Base-by-base conservation (phyloP, 306 rosid species). In the Vicia sativa region DNA sequence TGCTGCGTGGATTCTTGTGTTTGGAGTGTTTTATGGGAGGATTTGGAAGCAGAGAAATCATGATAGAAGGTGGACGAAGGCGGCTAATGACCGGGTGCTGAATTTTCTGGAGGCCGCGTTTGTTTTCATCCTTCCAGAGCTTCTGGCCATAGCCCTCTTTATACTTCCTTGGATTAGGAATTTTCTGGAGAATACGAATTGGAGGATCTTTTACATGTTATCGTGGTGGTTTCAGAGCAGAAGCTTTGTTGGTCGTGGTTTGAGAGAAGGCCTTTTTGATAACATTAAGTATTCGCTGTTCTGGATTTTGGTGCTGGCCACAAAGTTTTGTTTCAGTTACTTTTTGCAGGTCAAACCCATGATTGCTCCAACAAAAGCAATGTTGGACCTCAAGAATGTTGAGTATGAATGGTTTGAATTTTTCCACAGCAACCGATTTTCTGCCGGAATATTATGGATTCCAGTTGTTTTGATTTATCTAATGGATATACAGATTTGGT, bases 211-310 rank as follows among this genome's bases (percentile, higher is more conserved):
- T 80, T 83, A 88, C 81, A 60, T 81, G 79, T 71, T 92, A 46
- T 84, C 92, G 1, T 92, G 98, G 98, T 92, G 98, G 98, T 92
- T 89, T 71, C 95, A 89, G 78, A 84, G 92, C 76, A 82, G 91
- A 78, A 82, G 77, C 45, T 92, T 89, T 79, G 98, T 89, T 64
- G 98, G 98, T 21, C 96, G 98, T 68, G 98, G 96, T 72, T 66
- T 92, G 88, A 84, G 98, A 76, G 98, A 92, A 83, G 96, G 96
- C 58, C 88, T 89, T 23, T 46, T 86, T 34, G 96, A 92, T 80
- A 92, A 92, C 75, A 46, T 92, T 3, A 87, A 84, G 87, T 92
- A 87, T 71, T 61, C 81, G 34, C 28, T 92, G 72, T 92, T 92
- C 83, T 92, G 98, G 98, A 55, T 87, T 74, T 13, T 73, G 62